These are phyloP conservation scores for Trypanosoma avium DNA, from an alignment of 208 protist genomes.

Conservation along the genomic window DNA sequence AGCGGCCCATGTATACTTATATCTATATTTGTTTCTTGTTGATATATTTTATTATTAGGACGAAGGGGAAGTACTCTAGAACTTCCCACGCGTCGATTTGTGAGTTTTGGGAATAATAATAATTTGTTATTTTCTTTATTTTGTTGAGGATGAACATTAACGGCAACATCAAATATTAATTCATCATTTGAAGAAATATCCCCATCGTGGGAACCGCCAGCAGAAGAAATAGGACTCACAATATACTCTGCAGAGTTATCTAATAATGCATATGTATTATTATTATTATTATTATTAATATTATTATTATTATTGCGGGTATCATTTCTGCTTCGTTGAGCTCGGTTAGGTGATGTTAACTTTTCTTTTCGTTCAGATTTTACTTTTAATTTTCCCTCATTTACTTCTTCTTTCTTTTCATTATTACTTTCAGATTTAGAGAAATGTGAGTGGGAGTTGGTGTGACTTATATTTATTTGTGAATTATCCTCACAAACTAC, in stretches of 20 bases:
- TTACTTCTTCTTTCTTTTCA: not conserved
- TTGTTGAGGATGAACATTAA: not conserved
- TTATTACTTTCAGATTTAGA: not conserved
- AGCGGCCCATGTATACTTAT: not conserved
- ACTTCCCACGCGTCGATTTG: not conserved
- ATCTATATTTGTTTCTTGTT: conserved; percentile 3
- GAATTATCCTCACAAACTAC: not conserved
- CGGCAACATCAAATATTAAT: not conserved
- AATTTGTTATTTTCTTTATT: not conserved
- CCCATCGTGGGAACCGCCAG: conserved; percentile 27
- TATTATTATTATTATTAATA: too few relatives aligned
- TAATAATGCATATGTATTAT: not conserved
- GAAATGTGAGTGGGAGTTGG: not conserved
- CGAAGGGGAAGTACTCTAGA: not conserved
- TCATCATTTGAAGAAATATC: conserved; percentile 4
- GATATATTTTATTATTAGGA: too few relatives aligned
- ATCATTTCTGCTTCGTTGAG: too few relatives aligned
- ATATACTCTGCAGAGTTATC: conserved; percentile 26
- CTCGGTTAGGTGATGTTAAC: too few relatives aligned
- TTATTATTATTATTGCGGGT: too few relatives aligned
- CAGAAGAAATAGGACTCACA: conserved; percentile 49
- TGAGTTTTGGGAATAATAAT: not conserved
- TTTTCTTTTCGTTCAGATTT: too few relatives aligned
- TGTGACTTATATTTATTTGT: not conserved
- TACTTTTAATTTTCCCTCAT: not conserved